Evolutionary conservation across 768 basidiomycete species (phyloP), one percentile per base, ranked within the genome.

Genomic region (Tulasnella calospora): DNA sequence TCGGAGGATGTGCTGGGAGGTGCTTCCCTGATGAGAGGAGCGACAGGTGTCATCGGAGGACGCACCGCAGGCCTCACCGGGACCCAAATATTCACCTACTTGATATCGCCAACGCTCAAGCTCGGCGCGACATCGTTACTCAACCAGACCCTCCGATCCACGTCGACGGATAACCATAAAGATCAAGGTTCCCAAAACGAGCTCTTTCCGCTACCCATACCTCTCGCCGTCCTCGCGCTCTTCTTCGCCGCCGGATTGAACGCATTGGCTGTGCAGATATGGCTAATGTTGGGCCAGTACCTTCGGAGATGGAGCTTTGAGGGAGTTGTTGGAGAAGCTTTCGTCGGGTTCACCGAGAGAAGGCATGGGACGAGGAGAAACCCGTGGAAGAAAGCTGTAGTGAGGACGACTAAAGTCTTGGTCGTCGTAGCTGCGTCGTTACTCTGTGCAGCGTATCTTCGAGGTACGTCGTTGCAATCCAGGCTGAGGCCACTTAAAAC

Each of bases 321-420:
- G 40, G 75, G 75, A n/a, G 67, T 76, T 19, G 75, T 76, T 35
- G 75, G 55, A n/a, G 75, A 76, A 33, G 75, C 75, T 5, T 76
- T 76, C 41, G 75, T 76, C 33, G 75, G 75, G 47, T 27, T 76
- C 30, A 40, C 55, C 13, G 41, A 47, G 21, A 17, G 74, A 36
- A 75, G 44, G 30, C 46, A 75, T 23, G 36, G 55, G n/a, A 44
- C 41, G 73, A 74, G 73, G 44, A 51, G 51, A 13, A 57, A 76
- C 17, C 75, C 75, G 27, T 76, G 75, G 75, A 76, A 76, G 75
- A 70, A n/a, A 57, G 67, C 51, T 9, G 75, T 76, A 30, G 75
- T 76, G 33, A 61, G 51, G 57, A 61, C 67, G 33, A 55, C 75
- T 21, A 55, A 61, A 23, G 75, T 57, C 2, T 21, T 61, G 21